A percentile compares a stretch with the other conserved stretches of the same genome.
These are phyloP conservation scores for Colletotrichum gigasporum DNA, from an alignment of 2,329 filamentous ascomycete species.

Conservation along the genomic window DNA sequence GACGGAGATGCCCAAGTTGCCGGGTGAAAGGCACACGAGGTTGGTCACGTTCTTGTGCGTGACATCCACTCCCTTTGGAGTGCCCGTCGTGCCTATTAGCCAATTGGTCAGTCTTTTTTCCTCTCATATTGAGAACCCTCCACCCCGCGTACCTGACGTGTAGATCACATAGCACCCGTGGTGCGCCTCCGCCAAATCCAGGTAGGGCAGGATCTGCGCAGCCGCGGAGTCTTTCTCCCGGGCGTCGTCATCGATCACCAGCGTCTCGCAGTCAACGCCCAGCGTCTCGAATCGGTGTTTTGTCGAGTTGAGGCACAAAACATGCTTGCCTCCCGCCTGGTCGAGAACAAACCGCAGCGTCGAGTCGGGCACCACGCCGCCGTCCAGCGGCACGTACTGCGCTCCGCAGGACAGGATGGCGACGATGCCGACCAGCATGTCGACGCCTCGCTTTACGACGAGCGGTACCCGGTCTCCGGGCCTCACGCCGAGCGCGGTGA, in stretches of 20 bases:
- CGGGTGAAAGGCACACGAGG: background rate
- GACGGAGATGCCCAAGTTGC: conserved; percentile 55
- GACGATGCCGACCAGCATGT: conserved; percentile 66
- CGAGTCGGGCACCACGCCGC: conserved; percentile 59
- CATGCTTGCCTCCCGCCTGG: conserved; percentile 53
- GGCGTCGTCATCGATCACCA: conserved; percentile 23
- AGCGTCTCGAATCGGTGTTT: conserved; percentile 15
- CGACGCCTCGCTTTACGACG: conserved; percentile 61
- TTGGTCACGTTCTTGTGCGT: conserved; percentile 48
- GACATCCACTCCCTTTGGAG: conserved; percentile 67
- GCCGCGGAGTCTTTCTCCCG: background rate
- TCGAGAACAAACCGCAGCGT: conserved; percentile 58
- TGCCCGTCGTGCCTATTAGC: conserved; percentile 56
- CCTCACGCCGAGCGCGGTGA: conserved; percentile 49
- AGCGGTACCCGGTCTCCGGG: conserved; percentile 60
- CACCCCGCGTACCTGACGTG: conserved; percentile 53
- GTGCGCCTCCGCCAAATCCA: conserved; percentile 44
- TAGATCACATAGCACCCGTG: conserved; percentile 61
- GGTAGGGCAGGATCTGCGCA: conserved; percentile 9
- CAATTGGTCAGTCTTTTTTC: background rate
- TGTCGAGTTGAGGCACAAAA: conserved; percentile 54
- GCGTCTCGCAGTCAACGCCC: background rate
- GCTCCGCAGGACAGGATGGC: conserved; percentile 66
- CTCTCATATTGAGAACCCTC: background rate
- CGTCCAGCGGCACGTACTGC: conserved; percentile 69